Evolutionary conservation across 352 stramenopile genomes (phyloP), one percentile per base, ranked within the genome.

Genomic region (Phytophthora sp.): DNA sequence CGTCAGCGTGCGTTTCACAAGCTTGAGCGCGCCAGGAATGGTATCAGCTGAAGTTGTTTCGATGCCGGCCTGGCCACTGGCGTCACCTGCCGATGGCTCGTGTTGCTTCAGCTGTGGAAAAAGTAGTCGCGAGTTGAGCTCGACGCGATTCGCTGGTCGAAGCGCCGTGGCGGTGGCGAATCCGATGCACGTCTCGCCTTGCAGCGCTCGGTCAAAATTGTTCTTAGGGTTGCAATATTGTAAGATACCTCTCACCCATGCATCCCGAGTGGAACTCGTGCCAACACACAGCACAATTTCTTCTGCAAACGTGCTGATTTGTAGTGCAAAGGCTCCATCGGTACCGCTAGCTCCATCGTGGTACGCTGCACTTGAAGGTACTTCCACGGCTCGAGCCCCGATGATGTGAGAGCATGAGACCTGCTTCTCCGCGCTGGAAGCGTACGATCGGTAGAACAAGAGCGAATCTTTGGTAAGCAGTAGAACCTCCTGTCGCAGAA

Each of bases 401-500:
- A 93, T 84, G 15, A 95, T 69, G 53, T 76, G 73, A 3, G 72
- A 52, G 21, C 51, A 76, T 2, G 56, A 21, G 2, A 93, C 74
- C 7, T 68, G 65, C 57, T 90, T 90, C 31, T 89, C 82, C 7
- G 82, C 57, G 8, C 71, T 72, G 0, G 78, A 80, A 23, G 80
- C 87, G 54, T 79, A 90, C 20, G 84, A 89, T 15, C 87, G 81
- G 42, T 84, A 93, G 54, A 91, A 91, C 6, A 83, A 62, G 23
- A 95, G 69, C 1, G 66, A 54, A 12, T 82, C 63, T 3, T 71
- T 55, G 4, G 87, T 91, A n/a, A 91, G 67, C 42, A 92, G 59
- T 12, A 95, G 49, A 15, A 91, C 84, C 33, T 95, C 87, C 55
- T 95, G 87, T 12, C 87, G 77, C n/a, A 90, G 50, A 1, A 93